phyloP scores from a whole-genome alignment of 2,329 filamentous ascomycete genomes.

The Fusarium caatingaense region DNA sequence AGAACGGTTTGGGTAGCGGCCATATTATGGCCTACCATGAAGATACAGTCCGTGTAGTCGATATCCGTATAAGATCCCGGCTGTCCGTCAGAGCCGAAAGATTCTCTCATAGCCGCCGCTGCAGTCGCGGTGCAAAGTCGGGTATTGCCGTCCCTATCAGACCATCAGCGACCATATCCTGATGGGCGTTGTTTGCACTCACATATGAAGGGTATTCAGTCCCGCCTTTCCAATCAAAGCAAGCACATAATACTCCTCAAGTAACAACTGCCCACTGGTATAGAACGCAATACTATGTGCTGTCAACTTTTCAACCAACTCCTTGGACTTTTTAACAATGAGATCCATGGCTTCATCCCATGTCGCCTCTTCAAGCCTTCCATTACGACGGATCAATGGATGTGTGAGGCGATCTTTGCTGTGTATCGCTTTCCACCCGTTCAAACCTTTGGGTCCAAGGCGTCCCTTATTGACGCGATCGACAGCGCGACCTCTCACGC shows the following conservation, averaged over 20 bases:
- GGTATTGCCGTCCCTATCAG: neutral
- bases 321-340: neutral
- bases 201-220: neutral
- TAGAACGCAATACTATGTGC: constrained; percentile 3
- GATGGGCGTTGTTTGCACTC: neutral
- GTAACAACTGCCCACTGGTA: neutral
- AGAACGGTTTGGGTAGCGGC: neutral
- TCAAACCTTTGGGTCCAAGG: neutral
- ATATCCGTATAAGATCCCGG: neutral
- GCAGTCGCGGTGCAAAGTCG: neutral
- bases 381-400: neutral
- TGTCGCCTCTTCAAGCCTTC: neutral
- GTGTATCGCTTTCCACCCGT: neutral
- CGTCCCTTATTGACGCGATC: neutral
- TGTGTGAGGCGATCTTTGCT: neutral
- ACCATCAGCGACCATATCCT: neutral
- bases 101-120: neutral
- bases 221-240: neutral
- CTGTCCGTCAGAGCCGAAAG: neutral
- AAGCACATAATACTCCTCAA: neutral
- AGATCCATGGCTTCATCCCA: constrained; percentile 2
- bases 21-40: constrained; percentile 3
- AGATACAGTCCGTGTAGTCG: neutral
- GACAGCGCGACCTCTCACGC: neutral
- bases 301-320: neutral